A percentile compares a stretch with the other conserved stretches of the same genome.
Evolutionary conservation across 257 asterid genomes (phyloP).

Genomic region (Anisodus acutangulus): DNA sequence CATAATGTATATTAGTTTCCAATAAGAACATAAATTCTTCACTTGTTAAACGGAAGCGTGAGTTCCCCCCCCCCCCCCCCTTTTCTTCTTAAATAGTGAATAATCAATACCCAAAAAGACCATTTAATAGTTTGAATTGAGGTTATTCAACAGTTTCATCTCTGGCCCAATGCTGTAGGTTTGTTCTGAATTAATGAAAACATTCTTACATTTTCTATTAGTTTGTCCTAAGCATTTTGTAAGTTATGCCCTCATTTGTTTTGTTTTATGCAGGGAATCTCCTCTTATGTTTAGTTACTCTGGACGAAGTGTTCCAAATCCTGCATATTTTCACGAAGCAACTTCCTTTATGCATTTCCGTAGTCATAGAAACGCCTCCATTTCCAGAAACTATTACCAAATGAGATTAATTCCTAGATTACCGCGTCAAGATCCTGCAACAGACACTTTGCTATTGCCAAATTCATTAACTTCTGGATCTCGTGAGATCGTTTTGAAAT

Average conservation of each 20-base stretch:
- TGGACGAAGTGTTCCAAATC: neutral
- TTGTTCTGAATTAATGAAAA: neutral
- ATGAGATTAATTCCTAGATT: conserved; percentile 37
- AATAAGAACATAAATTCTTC: too few relatives aligned
- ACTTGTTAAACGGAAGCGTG: too few relatives aligned
- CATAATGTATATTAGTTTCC: too few relatives aligned
- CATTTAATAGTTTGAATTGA: neutral
- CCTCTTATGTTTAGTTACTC: neutral
- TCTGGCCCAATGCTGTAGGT: neutral
- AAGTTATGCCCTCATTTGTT: neutral
- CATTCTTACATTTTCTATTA: neutral
- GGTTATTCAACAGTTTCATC: neutral
- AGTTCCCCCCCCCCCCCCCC: too few relatives aligned
- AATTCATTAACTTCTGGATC: conserved; percentile 34
- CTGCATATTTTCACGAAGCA: neutral
- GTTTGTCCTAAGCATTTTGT: neutral
- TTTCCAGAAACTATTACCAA: conserved; percentile 32
- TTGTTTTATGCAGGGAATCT: conserved; percentile 17
- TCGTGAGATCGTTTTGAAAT: conserved; percentile 32
- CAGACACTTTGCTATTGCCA: conserved; percentile 32
- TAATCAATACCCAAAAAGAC: neutral
- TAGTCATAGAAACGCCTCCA: conserved; percentile 30
- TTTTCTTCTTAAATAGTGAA: neutral
- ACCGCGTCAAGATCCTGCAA: conserved; percentile 34
- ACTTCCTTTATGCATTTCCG: conserved; percentile 30